These are phyloP conservation scores for Aphanomyces cochlioides DNA, from an alignment of 352 stramenopile genomes.

Conservation along the genomic window DNA sequence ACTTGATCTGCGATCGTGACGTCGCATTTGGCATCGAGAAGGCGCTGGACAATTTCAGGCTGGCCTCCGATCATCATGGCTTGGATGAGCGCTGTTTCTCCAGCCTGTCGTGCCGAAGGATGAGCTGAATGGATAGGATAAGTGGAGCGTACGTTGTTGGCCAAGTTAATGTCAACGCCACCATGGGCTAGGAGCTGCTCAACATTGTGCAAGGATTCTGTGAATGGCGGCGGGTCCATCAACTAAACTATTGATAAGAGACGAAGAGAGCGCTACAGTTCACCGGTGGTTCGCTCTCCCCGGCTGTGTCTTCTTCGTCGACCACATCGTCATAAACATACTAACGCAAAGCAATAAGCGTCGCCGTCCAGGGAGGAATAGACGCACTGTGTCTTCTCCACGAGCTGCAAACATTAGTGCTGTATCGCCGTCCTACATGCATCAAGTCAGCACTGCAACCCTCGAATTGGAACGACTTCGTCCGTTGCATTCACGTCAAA, in stretches of 20 bases:
- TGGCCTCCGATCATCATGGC: not conserved
- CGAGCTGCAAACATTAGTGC: slow-evolving; percentile 7
- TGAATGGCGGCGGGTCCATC: not conserved
- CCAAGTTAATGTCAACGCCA: not conserved
- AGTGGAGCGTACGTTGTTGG: not conserved
- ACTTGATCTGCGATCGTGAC: not conserved
- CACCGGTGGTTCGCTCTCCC: not conserved
- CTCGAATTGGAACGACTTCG: not conserved
- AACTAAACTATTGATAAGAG: no score
- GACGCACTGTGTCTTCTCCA: slow-evolving; percentile 9
- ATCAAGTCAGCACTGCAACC: not conserved
- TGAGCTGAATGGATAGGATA: not conserved
- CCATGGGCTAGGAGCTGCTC: not conserved
- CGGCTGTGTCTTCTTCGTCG: not conserved
- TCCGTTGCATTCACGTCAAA: slow-evolving; percentile 7
- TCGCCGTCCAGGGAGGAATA: not conserved
- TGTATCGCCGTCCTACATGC: not conserved
- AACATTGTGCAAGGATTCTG: not conserved
- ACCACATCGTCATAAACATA: slow-evolving; percentile 6
- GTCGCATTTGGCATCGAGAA: not conserved
- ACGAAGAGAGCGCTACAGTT: no score
- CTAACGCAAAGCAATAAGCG: not conserved
- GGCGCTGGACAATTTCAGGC: not conserved
- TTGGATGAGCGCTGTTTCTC: not conserved
- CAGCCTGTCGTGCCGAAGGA: not conserved